Percentiles rank a stretch among this genome's conserved stretches.
phyloP scores from a whole-genome alignment of 2,329 filamentous ascomycete species.

The Aspergillus candidus region DNA sequence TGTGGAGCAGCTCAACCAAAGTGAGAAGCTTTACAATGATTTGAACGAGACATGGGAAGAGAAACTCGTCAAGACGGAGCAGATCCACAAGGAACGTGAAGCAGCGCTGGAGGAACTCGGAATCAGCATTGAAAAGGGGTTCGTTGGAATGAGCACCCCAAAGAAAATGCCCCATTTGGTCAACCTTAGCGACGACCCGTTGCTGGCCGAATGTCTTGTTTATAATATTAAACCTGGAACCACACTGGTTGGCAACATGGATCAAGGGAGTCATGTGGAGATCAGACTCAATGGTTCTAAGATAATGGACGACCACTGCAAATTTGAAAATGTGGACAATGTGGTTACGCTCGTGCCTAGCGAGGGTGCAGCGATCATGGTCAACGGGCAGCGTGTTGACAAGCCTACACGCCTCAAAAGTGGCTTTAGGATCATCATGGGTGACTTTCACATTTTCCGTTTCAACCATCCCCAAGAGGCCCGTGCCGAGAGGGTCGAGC shows the following conservation, averaged over 20 bases:
- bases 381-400: conserved; percentile 85
- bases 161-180: conserved; percentile 99
- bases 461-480: conserved; percentile 98
- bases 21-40: conserved; percentile 91
- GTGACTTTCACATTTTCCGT: conserved; percentile 97
- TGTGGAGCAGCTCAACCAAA: conserved; percentile 90
- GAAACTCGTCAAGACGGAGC: conserved; percentile 88
- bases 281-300: conserved; percentile 91
- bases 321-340: conserved; percentile 88
- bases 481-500: conserved; percentile 80
- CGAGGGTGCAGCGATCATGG: conserved; percentile 95
- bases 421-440: conserved; percentile 89
- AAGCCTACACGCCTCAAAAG: conserved; percentile 81
- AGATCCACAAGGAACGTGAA: conserved; percentile 96
- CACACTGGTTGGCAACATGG: conserved; percentile 90
- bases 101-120: conserved; percentile 91
- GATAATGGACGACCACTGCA: conserved; percentile 87
- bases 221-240: conserved; percentile 96
- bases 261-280: conserved; percentile 75
- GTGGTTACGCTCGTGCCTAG: conserved; percentile 84
- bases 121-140: conserved; percentile 98
- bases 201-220: conserved; percentile 90
- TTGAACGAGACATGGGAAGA: conserved; percentile 99
- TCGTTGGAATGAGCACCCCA: conserved; percentile 87
- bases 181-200: conserved; percentile 89